phyloP scores from a whole-genome alignment of 441 rosid genomes.

The Macaranga tanarius region DNA sequence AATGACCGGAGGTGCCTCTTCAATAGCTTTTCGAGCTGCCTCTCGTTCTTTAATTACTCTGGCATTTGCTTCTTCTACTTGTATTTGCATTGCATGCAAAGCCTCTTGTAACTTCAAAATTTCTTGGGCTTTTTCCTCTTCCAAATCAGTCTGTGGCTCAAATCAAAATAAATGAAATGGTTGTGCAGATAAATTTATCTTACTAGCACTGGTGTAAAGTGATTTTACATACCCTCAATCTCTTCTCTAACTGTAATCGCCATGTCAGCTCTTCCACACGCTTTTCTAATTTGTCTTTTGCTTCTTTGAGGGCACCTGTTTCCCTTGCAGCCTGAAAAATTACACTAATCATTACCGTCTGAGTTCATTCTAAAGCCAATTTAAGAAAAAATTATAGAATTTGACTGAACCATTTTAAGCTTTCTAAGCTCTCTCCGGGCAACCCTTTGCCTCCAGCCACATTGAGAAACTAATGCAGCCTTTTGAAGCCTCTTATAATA shows the following conservation, averaged over 20 bases:
- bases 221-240: slow-evolving; percentile 69
- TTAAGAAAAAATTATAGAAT: slow-evolving; percentile 20
- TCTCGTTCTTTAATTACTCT: slow-evolving; percentile 75
- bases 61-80: slow-evolving; percentile 76
- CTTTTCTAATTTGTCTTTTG: slow-evolving; percentile 96
- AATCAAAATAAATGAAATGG: slow-evolving; percentile 25
- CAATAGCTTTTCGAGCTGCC: slow-evolving; percentile 83
- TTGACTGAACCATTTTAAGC: slow-evolving; percentile 79
- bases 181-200: not conserved
- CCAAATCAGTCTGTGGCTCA: slow-evolving; percentile 73
- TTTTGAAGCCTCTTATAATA: slow-evolving; percentile 79
- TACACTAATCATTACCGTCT: slow-evolving; percentile 16
- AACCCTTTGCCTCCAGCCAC: slow-evolving; percentile 97
- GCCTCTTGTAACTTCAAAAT: slow-evolving; percentile 76
- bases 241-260: slow-evolving; percentile 96
- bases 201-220: not conserved
- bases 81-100: slow-evolving; percentile 62
- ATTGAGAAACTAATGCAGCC: slow-evolving; percentile 84
- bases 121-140: slow-evolving; percentile 93
- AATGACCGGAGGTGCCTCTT: slow-evolving; percentile 78
- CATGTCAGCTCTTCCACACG: slow-evolving; percentile 99
- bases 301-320: slow-evolving; percentile 98
- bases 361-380: slow-evolving; percentile 22
- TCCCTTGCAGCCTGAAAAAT: slow-evolving; percentile 88
- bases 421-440: slow-evolving; percentile 93